A percentile compares a stretch with the other conserved stretches of the same genome.
These are phyloP conservation scores for Rhizopus stolonifer DNA, from an alignment of 371 early-diverging fungal genomes.

Conservation along the genomic window DNA sequence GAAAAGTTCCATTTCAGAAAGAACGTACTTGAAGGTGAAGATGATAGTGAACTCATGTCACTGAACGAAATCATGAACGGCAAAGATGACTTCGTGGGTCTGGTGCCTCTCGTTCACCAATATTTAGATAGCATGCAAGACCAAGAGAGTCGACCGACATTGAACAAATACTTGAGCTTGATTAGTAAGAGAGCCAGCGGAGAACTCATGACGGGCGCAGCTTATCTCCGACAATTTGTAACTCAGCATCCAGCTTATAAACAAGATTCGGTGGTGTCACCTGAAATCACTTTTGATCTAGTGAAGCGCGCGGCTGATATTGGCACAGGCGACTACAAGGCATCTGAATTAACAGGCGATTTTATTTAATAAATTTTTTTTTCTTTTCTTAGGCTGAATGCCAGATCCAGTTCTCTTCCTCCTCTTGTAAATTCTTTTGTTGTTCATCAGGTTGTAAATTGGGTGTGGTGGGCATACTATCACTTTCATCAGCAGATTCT, in stretches of 20 bases:
- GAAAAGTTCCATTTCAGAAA: slow-evolving; percentile 92
- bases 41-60: slow-evolving; percentile 77
- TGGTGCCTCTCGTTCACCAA: slow-evolving; percentile 78
- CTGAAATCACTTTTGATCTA: slow-evolving; percentile 88
- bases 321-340: slow-evolving; percentile 60
- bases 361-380: slow-evolving; percentile 4
- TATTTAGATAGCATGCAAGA: slow-evolving; percentile 78
- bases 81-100: slow-evolving; percentile 68
- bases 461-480: slow-evolving; percentile 13
- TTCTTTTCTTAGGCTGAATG: neutral
- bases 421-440: neutral
- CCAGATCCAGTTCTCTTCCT: neutral
- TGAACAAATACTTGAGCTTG: slow-evolving; percentile 80
- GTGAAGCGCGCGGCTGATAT: slow-evolving; percentile 68
- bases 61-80: slow-evolving; percentile 96
- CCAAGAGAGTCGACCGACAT: slow-evolving; percentile 62
- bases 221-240: slow-evolving; percentile 92
- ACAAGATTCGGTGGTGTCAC: slow-evolving; percentile 85
- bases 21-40: slow-evolving; percentile 66
- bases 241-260: slow-evolving; percentile 88
- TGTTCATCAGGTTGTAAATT: neutral
- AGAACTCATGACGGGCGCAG: slow-evolving; percentile 82
- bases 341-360: slow-evolving; percentile 56
- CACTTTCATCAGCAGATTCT: slow-evolving; percentile 11
- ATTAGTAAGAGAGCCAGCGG: slow-evolving; percentile 84